Base-by-base conservation (phyloP, 495 filamentous ascomycete genomes). In the Margaritispora aquatica region DNA sequence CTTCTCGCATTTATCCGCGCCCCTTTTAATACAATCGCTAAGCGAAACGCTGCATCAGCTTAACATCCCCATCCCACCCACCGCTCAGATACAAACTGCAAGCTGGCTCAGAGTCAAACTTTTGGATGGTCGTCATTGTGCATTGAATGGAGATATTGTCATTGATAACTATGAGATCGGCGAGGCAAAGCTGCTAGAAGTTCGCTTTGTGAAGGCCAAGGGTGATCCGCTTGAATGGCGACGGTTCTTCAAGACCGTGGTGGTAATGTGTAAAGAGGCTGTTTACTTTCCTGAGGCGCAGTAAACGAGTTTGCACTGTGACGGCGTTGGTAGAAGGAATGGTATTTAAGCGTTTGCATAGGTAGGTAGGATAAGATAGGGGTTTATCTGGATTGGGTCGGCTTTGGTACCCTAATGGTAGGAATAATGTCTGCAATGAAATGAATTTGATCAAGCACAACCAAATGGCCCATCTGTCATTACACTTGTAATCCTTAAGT, bases 191-290 rank as follows among this genome's bases (percentile, higher is more conserved):
- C 66, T 96, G 55, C 77, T 93, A 48, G 91, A 97, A 73, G 88
- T 96, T 11, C 78, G 90, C 57, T 97, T 99, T 70, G 80, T 96
- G 62, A 99, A 99, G 73, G 81, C 86, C 38, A 95, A 95, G 74
- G 94, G 95, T 13, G 94, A 99, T 77, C 95, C 95, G 11, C 71
- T 99, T 27, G 94, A 97, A 78, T 99, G 94, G 94, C 80, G 94
- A 57, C 80, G 94, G 52, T 93, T 99, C 69, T 99, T 99, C 79
- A 99, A 97, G 74, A 89, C 87, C 71, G 84, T 96, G 13, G 87
- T 86, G 19, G 75, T 92, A 58, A 74, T 92, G 26, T 94, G 92
- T 74, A 87, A 86, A 70, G 91, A 96, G 64, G 90, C 82, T 4
- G 82, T 97, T 44, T 81, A 66, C 66, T 47, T 69, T 49, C 63